Conservation (phyloP, 1,284 basidiomycete species). For the Cryptococcus amylolentus region DNA sequence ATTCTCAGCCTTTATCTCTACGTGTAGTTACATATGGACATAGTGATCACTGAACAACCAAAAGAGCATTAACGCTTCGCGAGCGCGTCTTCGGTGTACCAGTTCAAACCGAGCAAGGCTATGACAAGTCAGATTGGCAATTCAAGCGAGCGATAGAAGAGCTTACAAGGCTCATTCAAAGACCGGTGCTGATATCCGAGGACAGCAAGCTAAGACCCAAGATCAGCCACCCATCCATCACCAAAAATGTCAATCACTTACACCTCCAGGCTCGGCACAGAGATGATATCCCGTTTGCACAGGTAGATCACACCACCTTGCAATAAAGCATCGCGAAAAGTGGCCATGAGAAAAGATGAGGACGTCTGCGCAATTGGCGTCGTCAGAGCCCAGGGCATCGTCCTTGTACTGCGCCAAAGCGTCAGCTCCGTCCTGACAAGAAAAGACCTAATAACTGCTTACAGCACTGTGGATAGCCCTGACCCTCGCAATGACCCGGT, state of each 20-base stretch:
- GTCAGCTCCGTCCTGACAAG: neutral
- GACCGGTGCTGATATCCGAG: constrained; percentile 51
- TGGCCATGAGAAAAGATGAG: constrained; percentile 62
- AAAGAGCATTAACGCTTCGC: constrained; percentile 14
- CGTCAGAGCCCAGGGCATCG: constrained; percentile 21
- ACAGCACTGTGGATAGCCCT: constrained; percentile 68
- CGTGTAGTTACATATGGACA: too few relatives aligned
- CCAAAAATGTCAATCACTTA: constrained; percentile 16
- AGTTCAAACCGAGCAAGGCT: constrained; percentile 49
- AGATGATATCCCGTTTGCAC: constrained; percentile 49
- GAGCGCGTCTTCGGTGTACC: constrained; percentile 47
- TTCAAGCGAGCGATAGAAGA: neutral
- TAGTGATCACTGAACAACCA: neutral
- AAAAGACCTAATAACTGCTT: constrained; percentile 24
- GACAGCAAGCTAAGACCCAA: constrained; percentile 35
- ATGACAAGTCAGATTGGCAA: neutral
- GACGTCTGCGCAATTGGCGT: constrained; percentile 42
- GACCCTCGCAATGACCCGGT: constrained; percentile 69
- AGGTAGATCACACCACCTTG: constrained; percentile 50
- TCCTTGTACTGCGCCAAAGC: constrained; percentile 21
- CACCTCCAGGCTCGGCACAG: constrained; percentile 46
- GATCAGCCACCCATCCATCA: neutral
- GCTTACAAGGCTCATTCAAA: constrained; percentile 48
- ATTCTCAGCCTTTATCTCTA: too few relatives aligned
- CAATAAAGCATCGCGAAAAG: constrained; percentile 76